phyloP scores from a whole-genome alignment of 2,329 filamentous ascomycete genomes.

The Talaromyces amestolkiae region DNA sequence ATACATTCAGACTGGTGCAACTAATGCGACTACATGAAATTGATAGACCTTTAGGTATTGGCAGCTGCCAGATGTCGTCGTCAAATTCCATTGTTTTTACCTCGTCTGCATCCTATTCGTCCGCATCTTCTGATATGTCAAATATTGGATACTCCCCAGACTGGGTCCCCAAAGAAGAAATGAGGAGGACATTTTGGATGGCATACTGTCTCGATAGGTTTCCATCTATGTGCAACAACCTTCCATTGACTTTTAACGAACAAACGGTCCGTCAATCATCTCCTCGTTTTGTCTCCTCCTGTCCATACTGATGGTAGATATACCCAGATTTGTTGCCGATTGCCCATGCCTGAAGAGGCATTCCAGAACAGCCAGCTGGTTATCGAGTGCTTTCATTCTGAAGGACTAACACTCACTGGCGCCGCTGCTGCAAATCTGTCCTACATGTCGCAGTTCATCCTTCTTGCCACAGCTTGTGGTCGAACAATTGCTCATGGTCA shows the following conservation, averaged over 20 bases:
- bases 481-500: background rate
- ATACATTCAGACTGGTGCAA: conserved; percentile 38
- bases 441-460: background rate
- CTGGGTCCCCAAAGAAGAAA: conserved; percentile 35
- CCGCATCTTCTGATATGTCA: background rate
- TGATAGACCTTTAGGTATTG: conserved; percentile 23
- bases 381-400: conserved; percentile 23
- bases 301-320: conserved; percentile 29
- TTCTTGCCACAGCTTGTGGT: background rate
- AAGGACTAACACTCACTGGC: conserved; percentile 26
- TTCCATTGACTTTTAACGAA: conserved; percentile 34
- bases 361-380: conserved; percentile 34
- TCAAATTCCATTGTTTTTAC: background rate
- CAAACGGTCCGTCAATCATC: conserved; percentile 23
- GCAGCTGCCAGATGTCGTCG: background rate
- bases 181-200: conserved; percentile 41
- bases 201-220: conserved; percentile 40
- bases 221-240: conserved; percentile 31
- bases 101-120: background rate
- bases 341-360: conserved; percentile 33
- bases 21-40: conserved; percentile 36
- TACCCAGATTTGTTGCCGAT: background rate
- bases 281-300: conserved; percentile 10
- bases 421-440: conserved; percentile 7
- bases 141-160: conserved; percentile 16